Evolutionary conservation across 352 stramenopile species (phyloP).

Genomic region (Blastocystis hominis): DNA sequence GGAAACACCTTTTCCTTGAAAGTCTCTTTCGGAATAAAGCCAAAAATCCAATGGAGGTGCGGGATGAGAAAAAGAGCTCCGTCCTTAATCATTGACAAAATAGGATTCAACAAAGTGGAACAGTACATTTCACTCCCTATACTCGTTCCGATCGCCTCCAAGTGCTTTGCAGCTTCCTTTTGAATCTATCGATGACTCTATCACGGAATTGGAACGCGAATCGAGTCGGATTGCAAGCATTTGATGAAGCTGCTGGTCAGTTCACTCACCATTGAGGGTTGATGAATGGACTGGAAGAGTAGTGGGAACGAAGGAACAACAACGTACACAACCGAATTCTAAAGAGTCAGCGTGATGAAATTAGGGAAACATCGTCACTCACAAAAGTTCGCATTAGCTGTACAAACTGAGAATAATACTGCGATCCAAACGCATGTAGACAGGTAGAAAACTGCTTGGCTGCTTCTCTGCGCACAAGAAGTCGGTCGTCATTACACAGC

Average conservation of each 20-base stretch:
- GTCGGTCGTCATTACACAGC: constrained; percentile 8
- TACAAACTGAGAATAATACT: background rate
- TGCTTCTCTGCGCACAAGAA: constrained; percentile 8
- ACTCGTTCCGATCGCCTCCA: background rate
- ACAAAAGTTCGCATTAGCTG: background rate
- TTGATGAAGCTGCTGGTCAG: background rate
- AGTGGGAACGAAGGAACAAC: background rate
- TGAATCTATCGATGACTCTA: background rate
- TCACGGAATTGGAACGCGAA: background rate
- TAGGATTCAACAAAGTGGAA: background rate
- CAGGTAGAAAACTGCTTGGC: background rate
- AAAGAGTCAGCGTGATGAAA: background rate
- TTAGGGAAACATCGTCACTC: background rate
- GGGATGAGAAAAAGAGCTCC: background rate
- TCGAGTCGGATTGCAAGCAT: background rate
- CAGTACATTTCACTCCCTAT: background rate
- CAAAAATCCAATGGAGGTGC: background rate
- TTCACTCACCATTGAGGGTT: background rate
- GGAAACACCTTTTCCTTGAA: constrained; percentile 14
- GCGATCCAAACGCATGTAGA: background rate
- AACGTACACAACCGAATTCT: background rate
- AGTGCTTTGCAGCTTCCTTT: background rate
- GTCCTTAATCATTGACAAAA: background rate
- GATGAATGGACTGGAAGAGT: background rate
- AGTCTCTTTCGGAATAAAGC: background rate